These are phyloP conservation scores for Lagerstroemia speciosa DNA, from an alignment of 345 rosid species.

Conservation along the genomic window DNA sequence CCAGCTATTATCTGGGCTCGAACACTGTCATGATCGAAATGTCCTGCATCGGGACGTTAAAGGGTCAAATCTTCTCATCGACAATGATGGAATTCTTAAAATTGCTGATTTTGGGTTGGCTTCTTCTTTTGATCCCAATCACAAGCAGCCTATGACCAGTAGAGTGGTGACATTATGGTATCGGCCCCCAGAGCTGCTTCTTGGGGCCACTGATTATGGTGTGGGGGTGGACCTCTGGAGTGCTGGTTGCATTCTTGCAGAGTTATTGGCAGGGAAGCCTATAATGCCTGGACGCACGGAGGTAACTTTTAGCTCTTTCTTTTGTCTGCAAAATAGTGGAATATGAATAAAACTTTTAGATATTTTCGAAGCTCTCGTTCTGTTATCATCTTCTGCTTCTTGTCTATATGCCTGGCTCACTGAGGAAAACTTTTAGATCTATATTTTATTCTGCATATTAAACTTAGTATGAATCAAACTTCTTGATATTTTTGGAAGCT, in stretches of 20 bases:
- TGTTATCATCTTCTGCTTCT: constrained; percentile 9
- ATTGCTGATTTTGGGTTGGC: constrained; percentile 88
- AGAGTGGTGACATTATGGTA: constrained; percentile 82
- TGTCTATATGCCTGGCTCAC: no score
- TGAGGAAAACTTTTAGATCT: no score
- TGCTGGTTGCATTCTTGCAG: constrained; percentile 80
- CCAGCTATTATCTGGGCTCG: constrained; percentile 66
- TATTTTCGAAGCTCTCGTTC: neutral
- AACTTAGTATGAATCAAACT: neutral
- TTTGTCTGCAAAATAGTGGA: neutral
- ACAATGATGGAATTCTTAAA: constrained; percentile 57
- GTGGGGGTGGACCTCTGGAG: constrained; percentile 80
- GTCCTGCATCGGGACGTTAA: constrained; percentile 78
- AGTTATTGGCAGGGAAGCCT: constrained; percentile 73
- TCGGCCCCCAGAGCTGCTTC: constrained; percentile 86
- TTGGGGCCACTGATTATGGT: constrained; percentile 77
- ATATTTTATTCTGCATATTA: neutral
- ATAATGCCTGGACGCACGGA: constrained; percentile 85
- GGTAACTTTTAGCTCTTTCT: constrained; percentile 32
- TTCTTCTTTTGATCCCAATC: constrained; percentile 65
- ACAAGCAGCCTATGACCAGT: constrained; percentile 80
- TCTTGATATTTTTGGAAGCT: neutral
- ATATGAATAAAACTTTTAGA: neutral
- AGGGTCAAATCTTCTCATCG: constrained; percentile 80
- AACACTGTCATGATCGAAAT: constrained; percentile 60